Base-by-base conservation (phyloP, 805 yeast genomes). In the Schizosaccharomyces lindneri region DNA sequence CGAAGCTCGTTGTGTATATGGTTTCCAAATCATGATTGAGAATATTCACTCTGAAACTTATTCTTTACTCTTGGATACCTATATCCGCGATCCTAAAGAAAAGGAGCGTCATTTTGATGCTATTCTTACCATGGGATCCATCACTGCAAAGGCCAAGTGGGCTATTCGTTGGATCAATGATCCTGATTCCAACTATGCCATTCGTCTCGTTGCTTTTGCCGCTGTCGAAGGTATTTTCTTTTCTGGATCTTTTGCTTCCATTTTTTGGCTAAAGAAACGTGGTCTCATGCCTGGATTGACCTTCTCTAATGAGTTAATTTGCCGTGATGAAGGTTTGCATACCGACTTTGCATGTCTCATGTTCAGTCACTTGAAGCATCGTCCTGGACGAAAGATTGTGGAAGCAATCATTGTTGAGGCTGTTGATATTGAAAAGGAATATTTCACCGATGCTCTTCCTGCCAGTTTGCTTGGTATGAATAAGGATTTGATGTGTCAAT, bases 1-100 rank as follows among this genome's bases (percentile, higher is more conserved):
- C 63, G 98, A 90, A 78, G 98, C 97, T 69, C 89, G 90, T 74
- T 89, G 96, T 74, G 93, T 90, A 79, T 90, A 90, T 73, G 98
- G 98, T 59, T 90, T 93, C 86, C 98, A 90, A 78, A 93, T 90
- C 74, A 89, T 89, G 97, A 93, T 93, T 90, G 98, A 90, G 77
- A 90, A 93, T 79, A 93, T 90, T 71, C 98, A 90, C 75, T 84
- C 96, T 29, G 98, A 90, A 77, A 93, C 97, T 59, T 90, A 90
- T 77, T 90, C 97, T 6, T 77, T 93, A 67, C 81, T 93, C 71
- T 87, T 90, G 67, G 98, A 90, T 73, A 82, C 96, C 46, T 90
- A 90, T 75, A 85, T 90, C 74, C 89, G 89, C 77, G 98, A 90
- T 76, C 90, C 95, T 68, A 83, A 85, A 75, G 96, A 90, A 78